Evolutionary conservation across 176 grass and related monocot genomes (phyloP).

Genomic region (Oryza rufipogon): DNA sequence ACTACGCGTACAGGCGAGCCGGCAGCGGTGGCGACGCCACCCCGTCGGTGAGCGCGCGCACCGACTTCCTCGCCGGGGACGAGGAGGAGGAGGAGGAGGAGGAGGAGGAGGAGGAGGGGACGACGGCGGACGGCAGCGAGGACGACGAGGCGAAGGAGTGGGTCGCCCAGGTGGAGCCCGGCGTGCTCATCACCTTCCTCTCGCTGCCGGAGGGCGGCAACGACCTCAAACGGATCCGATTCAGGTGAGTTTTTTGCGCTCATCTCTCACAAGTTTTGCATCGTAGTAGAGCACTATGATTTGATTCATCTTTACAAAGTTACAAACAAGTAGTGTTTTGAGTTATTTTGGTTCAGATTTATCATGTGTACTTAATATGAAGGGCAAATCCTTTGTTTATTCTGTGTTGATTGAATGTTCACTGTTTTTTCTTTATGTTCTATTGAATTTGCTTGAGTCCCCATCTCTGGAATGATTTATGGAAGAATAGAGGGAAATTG

Average conservation of each 20-base stretch:
- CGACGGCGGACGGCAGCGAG: slow-evolving; percentile 42
- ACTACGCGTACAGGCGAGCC: slow-evolving; percentile 54
- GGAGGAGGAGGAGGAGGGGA: slow-evolving; percentile 37
- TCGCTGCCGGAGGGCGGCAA: slow-evolving; percentile 73
- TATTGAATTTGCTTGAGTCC: slow-evolving; percentile 1
- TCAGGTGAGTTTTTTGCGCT: slow-evolving; percentile 59
- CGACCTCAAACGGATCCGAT: slow-evolving; percentile 82
- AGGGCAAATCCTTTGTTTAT: background rate
- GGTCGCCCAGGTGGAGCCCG: slow-evolving; percentile 87
- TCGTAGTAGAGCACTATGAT: background rate
- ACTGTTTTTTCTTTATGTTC: background rate
- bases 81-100: background rate
- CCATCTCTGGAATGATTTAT: background rate
- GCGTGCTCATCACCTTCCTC: slow-evolving; percentile 87
- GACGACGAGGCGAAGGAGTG: slow-evolving; percentile 71
- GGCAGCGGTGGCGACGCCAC: slow-evolving; percentile 50
- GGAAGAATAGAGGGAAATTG: background rate
- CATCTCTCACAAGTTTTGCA: background rate
- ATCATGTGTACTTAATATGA: background rate
- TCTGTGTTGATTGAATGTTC: background rate
- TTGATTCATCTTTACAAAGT: background rate
- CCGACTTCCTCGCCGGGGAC: slow-evolving; percentile 45
- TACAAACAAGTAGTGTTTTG: background rate
- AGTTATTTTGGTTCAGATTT: slow-evolving; percentile 16
- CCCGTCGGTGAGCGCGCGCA: slow-evolving; percentile 67